Evolutionary conservation across 257 asterid species (phyloP).

Genomic region (Nicotiana attenuata): DNA sequence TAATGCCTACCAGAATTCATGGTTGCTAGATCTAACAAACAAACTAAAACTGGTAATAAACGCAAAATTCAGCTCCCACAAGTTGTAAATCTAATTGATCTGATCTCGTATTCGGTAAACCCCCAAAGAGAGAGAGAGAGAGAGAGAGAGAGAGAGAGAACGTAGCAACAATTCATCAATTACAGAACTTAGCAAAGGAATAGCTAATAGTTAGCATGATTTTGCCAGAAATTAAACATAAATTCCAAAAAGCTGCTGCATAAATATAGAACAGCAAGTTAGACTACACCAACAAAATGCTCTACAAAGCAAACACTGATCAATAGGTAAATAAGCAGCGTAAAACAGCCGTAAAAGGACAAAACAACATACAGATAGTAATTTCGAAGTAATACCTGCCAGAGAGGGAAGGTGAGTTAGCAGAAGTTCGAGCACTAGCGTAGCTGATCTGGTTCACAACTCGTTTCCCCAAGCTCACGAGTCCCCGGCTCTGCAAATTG

Average conservation of each 20-base stretch:
- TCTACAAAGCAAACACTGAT: background rate
- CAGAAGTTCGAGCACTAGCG: constrained; percentile 10
- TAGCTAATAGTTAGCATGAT: background rate
- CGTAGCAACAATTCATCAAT: no score
- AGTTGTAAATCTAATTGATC: background rate
- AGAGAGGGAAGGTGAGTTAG: constrained; percentile 24
- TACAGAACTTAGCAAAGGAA: no score
- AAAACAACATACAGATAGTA: background rate
- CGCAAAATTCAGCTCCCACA: background rate
- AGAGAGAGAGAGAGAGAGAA: no score
- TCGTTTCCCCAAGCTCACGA: constrained; percentile 47
- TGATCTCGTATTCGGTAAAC: background rate
- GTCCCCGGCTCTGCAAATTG: constrained; percentile 39
- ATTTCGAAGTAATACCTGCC: constrained; percentile 16
- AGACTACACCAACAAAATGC: background rate
- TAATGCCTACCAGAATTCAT: background rate
- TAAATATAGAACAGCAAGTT: background rate
- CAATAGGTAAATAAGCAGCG: background rate
- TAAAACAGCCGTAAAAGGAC: background rate
- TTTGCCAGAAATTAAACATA: background rate
- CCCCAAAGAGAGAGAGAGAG: no score
- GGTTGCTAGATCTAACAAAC: background rate
- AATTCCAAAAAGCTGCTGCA: background rate
- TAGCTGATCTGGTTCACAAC: constrained; percentile 30
- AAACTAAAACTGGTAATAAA: background rate